These are phyloP conservation scores for Plectosphaerella cucumerina DNA, from an alignment of 2,329 filamentous ascomycete genomes.

Conservation along the genomic window DNA sequence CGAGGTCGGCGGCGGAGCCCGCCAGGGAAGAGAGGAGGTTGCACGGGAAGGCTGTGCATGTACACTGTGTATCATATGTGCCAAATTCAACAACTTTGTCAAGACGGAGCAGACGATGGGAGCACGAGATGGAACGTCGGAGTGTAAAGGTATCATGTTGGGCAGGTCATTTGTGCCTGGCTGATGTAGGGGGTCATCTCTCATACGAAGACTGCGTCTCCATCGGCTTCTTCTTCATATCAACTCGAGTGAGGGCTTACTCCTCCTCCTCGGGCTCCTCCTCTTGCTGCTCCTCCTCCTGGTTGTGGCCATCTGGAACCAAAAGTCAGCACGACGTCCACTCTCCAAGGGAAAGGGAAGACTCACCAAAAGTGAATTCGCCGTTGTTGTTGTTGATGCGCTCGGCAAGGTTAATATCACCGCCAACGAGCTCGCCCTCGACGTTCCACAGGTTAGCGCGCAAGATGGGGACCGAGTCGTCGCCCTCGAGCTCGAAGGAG, in stretches of 20 bases:
- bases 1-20: no score
- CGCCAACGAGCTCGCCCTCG: conserved; percentile 33
- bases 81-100: not conserved
- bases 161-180: no score
- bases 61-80: conserved; percentile 14
- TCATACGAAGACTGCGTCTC: not conserved
- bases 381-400: conserved; percentile 50
- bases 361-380: conserved; percentile 25
- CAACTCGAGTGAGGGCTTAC: not conserved
- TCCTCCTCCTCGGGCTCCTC: not conserved
- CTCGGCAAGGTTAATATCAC: conserved; percentile 53
- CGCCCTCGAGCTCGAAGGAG: conserved; percentile 45
- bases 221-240: not conserved
- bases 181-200: no score
- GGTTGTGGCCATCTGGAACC: not conserved
- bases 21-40: conserved; percentile 4
- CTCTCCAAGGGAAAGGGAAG: not conserved
- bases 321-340: not conserved
- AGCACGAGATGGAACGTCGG: no score
- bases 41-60: conserved; percentile 13
- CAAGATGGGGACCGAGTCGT: conserved; percentile 44
- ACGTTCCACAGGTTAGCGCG: conserved; percentile 40
- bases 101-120: no score
- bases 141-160: no score
- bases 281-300: conserved; percentile 1